Conservation (phyloP, 805 yeast species). For the Metahyphopichia silvanorum region DNA sequence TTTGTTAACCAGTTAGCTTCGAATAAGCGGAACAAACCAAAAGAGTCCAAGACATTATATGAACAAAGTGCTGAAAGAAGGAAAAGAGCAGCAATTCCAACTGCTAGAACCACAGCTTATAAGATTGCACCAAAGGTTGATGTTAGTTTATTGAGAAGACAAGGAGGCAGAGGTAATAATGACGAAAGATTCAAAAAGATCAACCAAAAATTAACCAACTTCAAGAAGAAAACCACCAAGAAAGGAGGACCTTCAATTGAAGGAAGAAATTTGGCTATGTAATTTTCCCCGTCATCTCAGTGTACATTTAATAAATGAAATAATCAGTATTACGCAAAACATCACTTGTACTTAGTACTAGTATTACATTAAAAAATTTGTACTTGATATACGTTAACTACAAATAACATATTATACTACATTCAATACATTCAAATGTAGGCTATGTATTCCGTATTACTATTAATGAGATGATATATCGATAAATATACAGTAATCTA, state of each 20-base stretch:
- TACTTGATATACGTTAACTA: too few species aligned
- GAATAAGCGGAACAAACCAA: conserved; percentile 24
- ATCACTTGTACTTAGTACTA: too few species aligned
- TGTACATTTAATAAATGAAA: too few species aligned
- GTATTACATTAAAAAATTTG: too few species aligned
- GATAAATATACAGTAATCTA: conserved; percentile 37
- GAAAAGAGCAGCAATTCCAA: conserved; percentile 95
- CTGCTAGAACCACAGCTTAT: conserved; percentile 82
- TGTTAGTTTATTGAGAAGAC: conserved; percentile 43
- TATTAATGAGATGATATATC: conserved; percentile 7
- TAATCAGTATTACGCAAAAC: too few species aligned
- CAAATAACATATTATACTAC: too few species aligned
- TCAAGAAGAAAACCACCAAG: conserved; percentile 47
- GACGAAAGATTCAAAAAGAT: conserved; percentile 83
- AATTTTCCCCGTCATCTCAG: too few species aligned
- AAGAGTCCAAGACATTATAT: conserved; percentile 58
- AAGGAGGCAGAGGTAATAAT: conserved; percentile 43
- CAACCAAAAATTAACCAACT: conserved; percentile 53
- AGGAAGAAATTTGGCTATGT: conserved; percentile 55
- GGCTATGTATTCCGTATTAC: too few species aligned
- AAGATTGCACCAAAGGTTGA: conserved; percentile 84
- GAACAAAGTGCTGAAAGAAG: conserved; percentile 90
- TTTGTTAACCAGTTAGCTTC: conserved; percentile 42
- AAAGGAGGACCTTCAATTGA: conserved; percentile 80
- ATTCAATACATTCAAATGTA: too few species aligned